Evolutionary conservation across 192 early-diverging fungal species (phyloP).

Genomic region (Gonapodya sp.): DNA sequence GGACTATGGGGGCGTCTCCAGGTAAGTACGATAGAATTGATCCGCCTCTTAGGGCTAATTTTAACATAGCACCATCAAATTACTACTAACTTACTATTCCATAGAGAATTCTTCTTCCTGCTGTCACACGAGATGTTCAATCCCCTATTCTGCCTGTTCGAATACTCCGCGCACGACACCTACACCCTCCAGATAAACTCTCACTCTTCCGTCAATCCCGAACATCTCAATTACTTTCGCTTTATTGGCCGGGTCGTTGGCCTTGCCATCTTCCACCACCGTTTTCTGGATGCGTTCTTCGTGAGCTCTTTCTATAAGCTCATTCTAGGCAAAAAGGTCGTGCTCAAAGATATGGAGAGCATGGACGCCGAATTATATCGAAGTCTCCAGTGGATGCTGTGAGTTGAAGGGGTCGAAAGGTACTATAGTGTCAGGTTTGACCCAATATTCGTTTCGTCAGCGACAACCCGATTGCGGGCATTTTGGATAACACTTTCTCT

Average conservation of each 20-base stretch:
- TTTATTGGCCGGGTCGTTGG: conserved; percentile 97
- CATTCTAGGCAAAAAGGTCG: conserved; percentile 82
- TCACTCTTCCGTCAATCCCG: conserved; percentile 86
- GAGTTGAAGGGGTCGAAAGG: conserved; percentile 18
- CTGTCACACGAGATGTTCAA: conserved; percentile 99
- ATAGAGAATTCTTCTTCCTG: conserved; percentile 92
- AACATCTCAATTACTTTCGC: conserved; percentile 96
- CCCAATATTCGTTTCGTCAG: too few species aligned
- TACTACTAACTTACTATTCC: conserved; percentile 9
- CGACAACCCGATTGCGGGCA: conserved; percentile 80
- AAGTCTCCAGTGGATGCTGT: conserved; percentile 88
- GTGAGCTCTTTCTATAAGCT: conserved; percentile 94
- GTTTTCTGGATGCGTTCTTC: conserved; percentile 94
- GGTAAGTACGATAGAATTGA: conserved; percentile 28
- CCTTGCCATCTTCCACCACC: conserved; percentile 92
- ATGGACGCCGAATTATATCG: conserved; percentile 87
- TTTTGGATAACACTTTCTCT: conserved; percentile 81
- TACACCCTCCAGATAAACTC: conserved; percentile 98
- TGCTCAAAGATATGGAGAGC: conserved; percentile 84
- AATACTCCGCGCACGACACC: conserved; percentile 95
- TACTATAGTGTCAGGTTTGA: too few species aligned
- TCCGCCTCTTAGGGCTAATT: background rate
- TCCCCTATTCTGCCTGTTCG: conserved; percentile 90
- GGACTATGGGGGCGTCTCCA: conserved; percentile 94
- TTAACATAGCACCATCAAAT: background rate